Evolutionary conservation across 768 basidiomycete species (phyloP).

Genomic region (Mycena galericulata): DNA sequence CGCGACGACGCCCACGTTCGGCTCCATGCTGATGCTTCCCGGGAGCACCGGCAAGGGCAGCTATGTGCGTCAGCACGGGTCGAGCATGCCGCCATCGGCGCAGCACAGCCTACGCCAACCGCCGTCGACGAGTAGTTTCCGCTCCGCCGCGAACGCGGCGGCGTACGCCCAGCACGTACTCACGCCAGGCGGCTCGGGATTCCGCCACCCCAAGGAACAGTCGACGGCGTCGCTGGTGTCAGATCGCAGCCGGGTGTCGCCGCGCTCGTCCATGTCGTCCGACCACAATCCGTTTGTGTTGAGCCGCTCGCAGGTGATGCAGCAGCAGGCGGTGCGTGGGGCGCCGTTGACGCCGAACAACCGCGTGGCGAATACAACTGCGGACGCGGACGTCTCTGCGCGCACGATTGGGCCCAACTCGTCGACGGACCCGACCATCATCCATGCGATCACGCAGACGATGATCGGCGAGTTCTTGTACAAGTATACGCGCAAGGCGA

Average conservation of each 20-base stretch:
- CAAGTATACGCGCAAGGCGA: conserved; percentile 92
- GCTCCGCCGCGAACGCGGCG: conserved; percentile 75
- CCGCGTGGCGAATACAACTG: conserved; percentile 33
- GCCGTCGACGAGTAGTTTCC: conserved; percentile 86
- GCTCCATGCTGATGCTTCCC: conserved; percentile 69
- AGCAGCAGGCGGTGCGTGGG: conserved; percentile 47
- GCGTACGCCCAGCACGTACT: conserved; percentile 61
- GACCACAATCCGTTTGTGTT: conserved; percentile 66
- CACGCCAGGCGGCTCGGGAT: conserved; percentile 55
- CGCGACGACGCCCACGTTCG: conserved; percentile 88
- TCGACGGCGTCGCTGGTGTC: conserved; percentile 80
- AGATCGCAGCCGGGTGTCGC: conserved; percentile 75
- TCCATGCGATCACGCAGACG: conserved; percentile 98
- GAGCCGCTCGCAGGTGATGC: conserved; percentile 33
- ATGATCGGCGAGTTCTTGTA: conserved; percentile 99
- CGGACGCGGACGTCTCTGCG: conserved; percentile 55
- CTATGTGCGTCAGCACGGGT: conserved; percentile 72
- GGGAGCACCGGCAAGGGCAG: conserved; percentile 51
- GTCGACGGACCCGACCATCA: conserved; percentile 88
- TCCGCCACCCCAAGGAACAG: conserved; percentile 61
- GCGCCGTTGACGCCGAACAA: conserved; percentile 61
- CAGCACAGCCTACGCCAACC: conserved; percentile 74
- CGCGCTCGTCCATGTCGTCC: conserved; percentile 86
- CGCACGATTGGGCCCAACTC: conserved; percentile 52
- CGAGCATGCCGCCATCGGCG: conserved; percentile 77